These are phyloP conservation scores for Elsinoe arachidis DNA, from an alignment of 2,329 filamentous ascomycete species.

Conservation along the genomic window DNA sequence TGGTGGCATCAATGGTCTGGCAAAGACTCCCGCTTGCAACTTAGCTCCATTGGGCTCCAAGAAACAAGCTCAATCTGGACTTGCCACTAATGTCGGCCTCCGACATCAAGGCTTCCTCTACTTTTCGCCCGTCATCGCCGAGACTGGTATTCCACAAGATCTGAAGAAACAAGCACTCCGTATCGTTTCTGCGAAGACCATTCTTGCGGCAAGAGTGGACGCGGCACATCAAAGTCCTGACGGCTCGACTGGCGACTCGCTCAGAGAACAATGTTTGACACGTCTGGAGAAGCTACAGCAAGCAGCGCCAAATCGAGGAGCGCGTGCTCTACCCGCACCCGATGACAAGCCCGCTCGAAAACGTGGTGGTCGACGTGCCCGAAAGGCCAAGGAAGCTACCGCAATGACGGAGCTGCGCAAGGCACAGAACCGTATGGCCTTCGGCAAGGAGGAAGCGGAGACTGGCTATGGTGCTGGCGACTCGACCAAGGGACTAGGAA, in stretches of 20 bases:
- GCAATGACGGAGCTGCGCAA: slow-evolving; percentile 96
- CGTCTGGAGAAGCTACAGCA: slow-evolving; percentile 89
- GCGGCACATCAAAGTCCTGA: slow-evolving; percentile 72
- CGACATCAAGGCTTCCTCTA: slow-evolving; percentile 90
- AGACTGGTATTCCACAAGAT: slow-evolving; percentile 61
- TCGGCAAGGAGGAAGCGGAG: slow-evolving; percentile 91
- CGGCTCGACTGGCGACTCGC: slow-evolving; percentile 71
- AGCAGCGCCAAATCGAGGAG: slow-evolving; percentile 79
- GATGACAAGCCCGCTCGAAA: slow-evolving; percentile 94
- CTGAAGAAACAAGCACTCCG: slow-evolving; percentile 90
- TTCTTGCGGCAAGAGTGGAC: slow-evolving; percentile 87
- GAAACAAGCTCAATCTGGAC: slow-evolving; percentile 67
- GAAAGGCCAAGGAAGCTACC: slow-evolving; percentile 92
- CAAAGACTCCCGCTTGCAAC: slow-evolving; percentile 90
- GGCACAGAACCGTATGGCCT: slow-evolving; percentile 90
- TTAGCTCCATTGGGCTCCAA: slow-evolving; percentile 85
- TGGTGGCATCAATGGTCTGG: slow-evolving; percentile 77
- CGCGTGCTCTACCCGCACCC: slow-evolving; percentile 77
- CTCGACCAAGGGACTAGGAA: slow-evolving; percentile 77
- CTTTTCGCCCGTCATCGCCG: slow-evolving; percentile 79
- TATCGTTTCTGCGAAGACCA: slow-evolving; percentile 85
- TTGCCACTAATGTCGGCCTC: slow-evolving; percentile 87
- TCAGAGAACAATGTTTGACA: slow-evolving; percentile 74
- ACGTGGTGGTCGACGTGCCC: slow-evolving; percentile 76
- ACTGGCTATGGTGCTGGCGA: slow-evolving; percentile 84